Conservation (phyloP, 306 rosid species). For the Canavalia ensiformis region DNA sequence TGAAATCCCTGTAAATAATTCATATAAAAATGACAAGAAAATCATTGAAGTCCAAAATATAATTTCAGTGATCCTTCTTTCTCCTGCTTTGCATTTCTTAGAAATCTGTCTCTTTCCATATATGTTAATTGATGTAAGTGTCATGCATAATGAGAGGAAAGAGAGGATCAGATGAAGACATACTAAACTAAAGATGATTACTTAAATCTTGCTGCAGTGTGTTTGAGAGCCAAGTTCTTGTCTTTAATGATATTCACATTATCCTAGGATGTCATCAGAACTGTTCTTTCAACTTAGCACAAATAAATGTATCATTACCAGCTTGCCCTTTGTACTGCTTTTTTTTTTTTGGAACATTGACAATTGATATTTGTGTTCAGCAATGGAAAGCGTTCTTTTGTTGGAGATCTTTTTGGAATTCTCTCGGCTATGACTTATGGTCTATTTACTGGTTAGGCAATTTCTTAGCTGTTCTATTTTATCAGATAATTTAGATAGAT, state of each 20-base stretch:
- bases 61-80: not conserved
- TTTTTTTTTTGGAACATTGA: slow-evolving; percentile 53
- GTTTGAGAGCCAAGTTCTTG: slow-evolving; percentile 17
- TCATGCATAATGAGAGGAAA: not conserved
- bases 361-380: slow-evolving; percentile 62
- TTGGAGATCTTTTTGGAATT: slow-evolving; percentile 90
- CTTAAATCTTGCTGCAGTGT: not conserved
- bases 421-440: slow-evolving; percentile 88
- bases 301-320: slow-evolving; percentile 32
- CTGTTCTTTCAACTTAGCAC: not conserved
- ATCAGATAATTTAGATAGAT: slow-evolving; percentile 26
- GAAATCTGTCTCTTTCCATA: not conserved
- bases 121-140: not conserved
- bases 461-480: slow-evolving; percentile 29
- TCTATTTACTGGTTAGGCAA: slow-evolving; percentile 77
- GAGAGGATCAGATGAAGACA: not conserved
- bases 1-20: not conserved
- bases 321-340: slow-evolving; percentile 48
- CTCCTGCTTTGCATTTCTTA: not conserved
- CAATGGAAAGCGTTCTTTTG: slow-evolving; percentile 72
- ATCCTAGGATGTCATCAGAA: slow-evolving; percentile 29
- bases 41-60: not conserved
- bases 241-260: not conserved
- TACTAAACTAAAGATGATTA: not conserved
- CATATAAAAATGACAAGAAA: not conserved